Percentiles rank a stretch among this genome's conserved stretches.
Evolutionary conservation across 148 eudicot genomes (phyloP).

Genomic region (Nepenthes mirabilis): DNA sequence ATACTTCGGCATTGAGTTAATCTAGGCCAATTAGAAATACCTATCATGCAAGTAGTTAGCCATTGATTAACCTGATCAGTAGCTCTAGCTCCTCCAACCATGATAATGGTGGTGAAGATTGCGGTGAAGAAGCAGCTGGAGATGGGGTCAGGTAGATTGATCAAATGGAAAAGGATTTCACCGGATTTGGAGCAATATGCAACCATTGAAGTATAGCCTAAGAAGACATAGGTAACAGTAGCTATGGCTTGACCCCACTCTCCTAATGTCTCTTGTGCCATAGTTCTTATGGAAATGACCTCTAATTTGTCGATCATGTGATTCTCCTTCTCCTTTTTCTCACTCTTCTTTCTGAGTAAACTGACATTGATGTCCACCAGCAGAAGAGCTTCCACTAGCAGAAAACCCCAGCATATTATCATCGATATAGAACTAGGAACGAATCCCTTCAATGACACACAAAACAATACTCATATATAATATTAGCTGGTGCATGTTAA

Average conservation of each 20-base stretch:
- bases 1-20: too few relatives aligned
- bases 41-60: constrained; percentile 51
- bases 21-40: constrained; percentile 10
- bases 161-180: constrained; percentile 31
- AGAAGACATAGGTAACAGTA: constrained; percentile 36
- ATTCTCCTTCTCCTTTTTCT: too few relatives aligned
- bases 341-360: constrained; percentile 25
- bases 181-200: constrained; percentile 60
- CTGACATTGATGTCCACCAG: constrained; percentile 47
- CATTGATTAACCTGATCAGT: constrained; percentile 51
- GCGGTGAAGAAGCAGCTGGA: constrained; percentile 33
- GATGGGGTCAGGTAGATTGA: constrained; percentile 32
- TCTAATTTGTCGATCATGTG: constrained; percentile 13
- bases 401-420: constrained; percentile 47
- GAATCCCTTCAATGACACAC: constrained; percentile 32
- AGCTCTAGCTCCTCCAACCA: constrained; percentile 37
- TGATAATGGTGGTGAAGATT: constrained; percentile 25
- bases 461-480: too few relatives aligned
- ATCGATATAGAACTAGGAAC: constrained; percentile 44
- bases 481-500: too few relatives aligned
- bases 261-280: constrained; percentile 58
- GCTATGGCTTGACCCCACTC: constrained; percentile 32
- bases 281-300: constrained; percentile 46
- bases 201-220: constrained; percentile 47
- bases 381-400: constrained; percentile 39